Conservation (phyloP, 768 basidiomycete species). For the Panaeolus papilionaceus region DNA sequence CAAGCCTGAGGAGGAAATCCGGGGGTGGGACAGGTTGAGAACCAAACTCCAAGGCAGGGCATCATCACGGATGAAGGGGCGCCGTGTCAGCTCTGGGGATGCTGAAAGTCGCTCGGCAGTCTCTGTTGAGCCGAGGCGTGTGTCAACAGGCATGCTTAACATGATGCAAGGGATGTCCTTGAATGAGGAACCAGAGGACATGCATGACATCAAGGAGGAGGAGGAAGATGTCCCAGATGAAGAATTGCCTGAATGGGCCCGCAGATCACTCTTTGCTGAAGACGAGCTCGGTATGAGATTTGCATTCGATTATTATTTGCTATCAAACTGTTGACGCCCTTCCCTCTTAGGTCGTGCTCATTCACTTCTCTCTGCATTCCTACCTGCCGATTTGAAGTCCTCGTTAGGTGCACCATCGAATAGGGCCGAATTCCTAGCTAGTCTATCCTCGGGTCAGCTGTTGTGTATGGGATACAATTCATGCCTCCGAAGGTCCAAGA, state of each 20-base stretch:
- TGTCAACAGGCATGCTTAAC: conserved; percentile 65
- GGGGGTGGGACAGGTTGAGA: conserved; percentile 51
- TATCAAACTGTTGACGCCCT: conserved; percentile 6
- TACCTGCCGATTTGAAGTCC: conserved; percentile 61
- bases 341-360: conserved; percentile 64
- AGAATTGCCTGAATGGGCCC: conserved; percentile 82
- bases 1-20: conserved; percentile 56
- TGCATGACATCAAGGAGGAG: conserved; percentile 47
- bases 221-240: conserved; percentile 67
- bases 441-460: conserved; percentile 77
- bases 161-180: conserved; percentile 55
- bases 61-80: conserved; percentile 39
- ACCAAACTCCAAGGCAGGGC: conserved; percentile 53
- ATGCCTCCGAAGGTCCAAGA: conserved; percentile 78
- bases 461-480: conserved; percentile 84
- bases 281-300: conserved; percentile 62
- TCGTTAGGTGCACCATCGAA: conserved; percentile 40
- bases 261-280: conserved; percentile 55
- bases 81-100: conserved; percentile 57
- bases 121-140: conserved; percentile 45
- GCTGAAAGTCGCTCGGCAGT: conserved; percentile 33
- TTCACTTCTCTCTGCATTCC: conserved; percentile 61
- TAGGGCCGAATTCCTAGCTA: conserved; percentile 53
- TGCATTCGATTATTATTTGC: conserved; percentile 12
- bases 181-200: conserved; percentile 63